These are phyloP conservation scores for Lentinula sp. DNA, from an alignment of 768 basidiomycete genomes.

Conservation along the genomic window DNA sequence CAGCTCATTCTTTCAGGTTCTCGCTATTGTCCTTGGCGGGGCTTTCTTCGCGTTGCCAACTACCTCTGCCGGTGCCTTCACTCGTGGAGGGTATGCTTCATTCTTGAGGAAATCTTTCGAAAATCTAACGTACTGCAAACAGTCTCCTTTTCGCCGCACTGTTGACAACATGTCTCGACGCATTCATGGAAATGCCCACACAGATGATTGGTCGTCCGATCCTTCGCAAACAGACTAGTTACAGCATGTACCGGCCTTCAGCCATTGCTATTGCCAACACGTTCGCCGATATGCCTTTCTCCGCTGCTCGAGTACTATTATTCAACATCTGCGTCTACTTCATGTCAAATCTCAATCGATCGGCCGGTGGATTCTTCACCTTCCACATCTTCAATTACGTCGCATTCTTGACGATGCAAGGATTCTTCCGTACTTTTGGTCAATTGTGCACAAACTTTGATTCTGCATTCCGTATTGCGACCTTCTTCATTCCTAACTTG, in stretches of 20 bases:
- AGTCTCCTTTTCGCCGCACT: conserved; percentile 69
- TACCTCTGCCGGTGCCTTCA: conserved; percentile 79
- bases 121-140: background rate
- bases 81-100: conserved; percentile 55
- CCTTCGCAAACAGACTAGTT: conserved; percentile 60
- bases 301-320: conserved; percentile 48
- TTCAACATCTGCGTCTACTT: conserved; percentile 69
- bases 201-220: conserved; percentile 82
- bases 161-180: conserved; percentile 63
- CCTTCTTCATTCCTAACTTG: conserved; percentile 75
- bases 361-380: conserved; percentile 42
- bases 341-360: conserved; percentile 46
- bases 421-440: conserved; percentile 77
- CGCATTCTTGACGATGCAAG: conserved; percentile 70
- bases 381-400: conserved; percentile 63
- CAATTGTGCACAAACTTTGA: conserved; percentile 41
- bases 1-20: conserved; percentile 23
- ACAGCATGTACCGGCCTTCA: conserved; percentile 62
- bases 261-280: conserved; percentile 63
- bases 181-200: conserved; percentile 69
- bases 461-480: conserved; percentile 42
- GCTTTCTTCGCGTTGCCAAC: conserved; percentile 69
- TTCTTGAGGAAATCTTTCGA: background rate
- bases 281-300: conserved; percentile 65
- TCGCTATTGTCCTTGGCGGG: conserved; percentile 66